These are phyloP conservation scores for Trametes polyzona DNA, from an alignment of 1,284 basidiomycete species.

Conservation along the genomic window DNA sequence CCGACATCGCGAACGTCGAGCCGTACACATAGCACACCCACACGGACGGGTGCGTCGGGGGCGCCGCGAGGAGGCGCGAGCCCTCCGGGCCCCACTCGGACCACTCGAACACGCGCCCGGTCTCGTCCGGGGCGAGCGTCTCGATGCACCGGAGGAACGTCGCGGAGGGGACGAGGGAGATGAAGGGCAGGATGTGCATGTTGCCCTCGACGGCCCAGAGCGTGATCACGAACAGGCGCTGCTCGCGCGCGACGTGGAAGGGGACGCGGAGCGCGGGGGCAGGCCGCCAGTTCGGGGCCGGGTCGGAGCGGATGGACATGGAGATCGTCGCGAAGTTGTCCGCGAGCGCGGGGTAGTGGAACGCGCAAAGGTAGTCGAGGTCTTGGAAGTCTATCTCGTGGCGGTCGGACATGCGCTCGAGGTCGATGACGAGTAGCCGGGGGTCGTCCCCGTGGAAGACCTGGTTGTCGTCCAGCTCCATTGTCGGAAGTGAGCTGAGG, in stretches of 20 bases:
- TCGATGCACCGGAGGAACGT: conserved; percentile 45
- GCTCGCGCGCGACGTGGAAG: conserved; percentile 49
- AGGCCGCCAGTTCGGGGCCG: conserved; percentile 50
- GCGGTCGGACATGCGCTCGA: conserved; percentile 29
- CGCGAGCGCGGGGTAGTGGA: conserved; percentile 45
- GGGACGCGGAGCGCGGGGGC: conserved; percentile 42
- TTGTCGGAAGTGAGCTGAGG: conserved; percentile 9
- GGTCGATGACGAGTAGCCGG: conserved; percentile 38
- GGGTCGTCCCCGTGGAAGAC: conserved; percentile 1
- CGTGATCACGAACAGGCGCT: conserved; percentile 53
- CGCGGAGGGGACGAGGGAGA: conserved; percentile 53
- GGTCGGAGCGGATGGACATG: conserved; percentile 60
- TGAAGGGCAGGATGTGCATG: conserved; percentile 35
- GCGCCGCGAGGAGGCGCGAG: conserved; percentile 44
- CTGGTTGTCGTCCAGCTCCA: conserved; percentile 13
- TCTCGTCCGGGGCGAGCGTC: conserved; percentile 24
- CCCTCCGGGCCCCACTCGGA: conserved; percentile 53
- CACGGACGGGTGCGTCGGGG: conserved; percentile 39
- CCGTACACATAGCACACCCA: conserved; percentile 69
- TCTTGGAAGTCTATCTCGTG: conserved; percentile 33
- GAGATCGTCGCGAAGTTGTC: conserved; percentile 33
- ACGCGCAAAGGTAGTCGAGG: conserved; percentile 40
- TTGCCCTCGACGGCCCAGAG: conserved; percentile 39
- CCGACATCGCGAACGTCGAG: conserved; percentile 44
- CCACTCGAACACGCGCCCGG: conserved; percentile 45